Evolutionary conservation across 768 basidiomycete species (phyloP).

Genomic region (Artomyces pyxidatus): DNA sequence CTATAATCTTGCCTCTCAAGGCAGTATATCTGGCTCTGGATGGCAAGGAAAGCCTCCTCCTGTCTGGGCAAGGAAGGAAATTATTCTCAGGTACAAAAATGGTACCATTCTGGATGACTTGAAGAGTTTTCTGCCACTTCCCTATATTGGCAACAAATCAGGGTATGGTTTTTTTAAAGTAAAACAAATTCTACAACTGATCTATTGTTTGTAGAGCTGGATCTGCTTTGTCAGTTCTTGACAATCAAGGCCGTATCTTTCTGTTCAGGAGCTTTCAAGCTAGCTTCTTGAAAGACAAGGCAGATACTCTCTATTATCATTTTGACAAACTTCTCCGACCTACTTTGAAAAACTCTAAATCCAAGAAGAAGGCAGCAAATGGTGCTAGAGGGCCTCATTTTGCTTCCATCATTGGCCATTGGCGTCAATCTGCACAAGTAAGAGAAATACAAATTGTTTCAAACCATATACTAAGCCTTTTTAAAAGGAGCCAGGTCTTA

Average conservation of each 20-base stretch:
- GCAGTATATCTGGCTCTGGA: background rate
- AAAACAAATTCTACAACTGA: background rate
- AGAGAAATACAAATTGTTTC: background rate
- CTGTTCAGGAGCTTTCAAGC: background rate
- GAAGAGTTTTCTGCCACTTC: background rate
- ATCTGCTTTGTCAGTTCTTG: background rate
- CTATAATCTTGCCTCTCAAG: background rate
- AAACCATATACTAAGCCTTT: background rate
- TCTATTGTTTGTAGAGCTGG: background rate
- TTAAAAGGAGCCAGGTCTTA: background rate
- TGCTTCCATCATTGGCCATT: background rate
- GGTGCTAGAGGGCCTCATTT: background rate
- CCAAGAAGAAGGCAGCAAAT: background rate
- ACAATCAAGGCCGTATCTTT: background rate
- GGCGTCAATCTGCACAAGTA: background rate
- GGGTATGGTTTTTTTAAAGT: background rate
- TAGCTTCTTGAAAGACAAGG: background rate
- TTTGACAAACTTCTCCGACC: background rate
- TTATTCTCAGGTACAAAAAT: background rate
- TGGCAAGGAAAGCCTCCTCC: background rate
- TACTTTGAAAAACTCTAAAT: background rate
- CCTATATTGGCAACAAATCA: background rate
- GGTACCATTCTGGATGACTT: background rate
- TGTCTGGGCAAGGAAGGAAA: background rate
- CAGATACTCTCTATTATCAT: background rate